Evolutionary conservation across 345 rosid genomes (phyloP).

Genomic region (Moricandia moricandioides): DNA sequence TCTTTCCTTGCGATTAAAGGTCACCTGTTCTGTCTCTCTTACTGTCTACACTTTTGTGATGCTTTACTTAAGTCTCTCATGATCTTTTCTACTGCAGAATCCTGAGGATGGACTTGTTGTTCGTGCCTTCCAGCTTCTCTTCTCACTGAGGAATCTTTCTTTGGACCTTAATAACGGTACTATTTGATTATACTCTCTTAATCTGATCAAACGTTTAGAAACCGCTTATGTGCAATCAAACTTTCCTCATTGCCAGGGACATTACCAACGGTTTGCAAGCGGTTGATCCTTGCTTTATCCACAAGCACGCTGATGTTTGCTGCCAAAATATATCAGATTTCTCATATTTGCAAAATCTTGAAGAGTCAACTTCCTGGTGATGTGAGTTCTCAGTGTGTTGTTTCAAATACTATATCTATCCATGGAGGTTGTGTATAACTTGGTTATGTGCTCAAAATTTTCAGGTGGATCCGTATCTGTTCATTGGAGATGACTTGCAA

Average conservation of each 20-base stretch:
- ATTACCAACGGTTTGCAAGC: conserved; percentile 55
- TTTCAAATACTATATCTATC: neutral
- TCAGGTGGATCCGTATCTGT: conserved; percentile 84
- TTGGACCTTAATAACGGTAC: conserved; percentile 64
- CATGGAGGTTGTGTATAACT: conserved; percentile 1
- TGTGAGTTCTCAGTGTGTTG: conserved; percentile 49
- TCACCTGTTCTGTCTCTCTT: conserved; percentile 22
- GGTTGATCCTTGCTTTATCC: conserved; percentile 60
- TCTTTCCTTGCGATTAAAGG: conserved; percentile 76
- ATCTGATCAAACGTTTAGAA: neutral
- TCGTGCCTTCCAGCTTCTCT: conserved; percentile 79
- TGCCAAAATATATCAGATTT: conserved; percentile 64
- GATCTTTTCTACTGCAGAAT: conserved; percentile 50
- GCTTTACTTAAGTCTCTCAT: neutral
- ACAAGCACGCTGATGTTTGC: conserved; percentile 76
- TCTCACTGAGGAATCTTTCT: conserved; percentile 60
- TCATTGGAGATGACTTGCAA: conserved; percentile 65
- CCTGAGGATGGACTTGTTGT: conserved; percentile 55
- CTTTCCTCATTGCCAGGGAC: conserved; percentile 44
- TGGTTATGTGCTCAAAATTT: conserved; percentile 14
- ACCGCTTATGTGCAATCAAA: conserved; percentile 8
- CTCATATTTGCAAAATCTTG: conserved; percentile 53
- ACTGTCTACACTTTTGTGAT: neutral
- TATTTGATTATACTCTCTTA: conserved; percentile 18
- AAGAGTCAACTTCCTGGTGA: conserved; percentile 51